A percentile compares a stretch with the other conserved stretches of the same genome.
Conservation (phyloP, 2,329 filamentous ascomycete species). For the Exophiala sideris region DNA sequence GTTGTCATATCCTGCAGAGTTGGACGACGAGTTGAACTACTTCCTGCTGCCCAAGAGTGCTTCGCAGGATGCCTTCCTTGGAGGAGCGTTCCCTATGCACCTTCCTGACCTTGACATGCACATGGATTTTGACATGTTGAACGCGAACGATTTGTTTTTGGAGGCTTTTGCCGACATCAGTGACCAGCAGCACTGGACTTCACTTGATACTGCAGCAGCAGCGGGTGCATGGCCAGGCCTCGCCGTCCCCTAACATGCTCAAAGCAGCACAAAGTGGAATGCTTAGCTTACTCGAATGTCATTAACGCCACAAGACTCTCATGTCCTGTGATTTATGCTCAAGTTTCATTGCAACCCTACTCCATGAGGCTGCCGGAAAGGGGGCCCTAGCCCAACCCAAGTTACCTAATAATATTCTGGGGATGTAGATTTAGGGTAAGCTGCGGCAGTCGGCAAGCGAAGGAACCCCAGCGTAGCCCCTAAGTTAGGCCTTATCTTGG, state of each 20-base stretch:
- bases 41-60: constrained; percentile 11
- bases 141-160: constrained; percentile 1
- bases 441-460: too few species aligned
- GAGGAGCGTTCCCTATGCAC: not conserved
- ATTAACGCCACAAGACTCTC: not conserved
- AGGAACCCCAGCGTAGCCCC: too few species aligned
- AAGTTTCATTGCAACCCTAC: too few species aligned
- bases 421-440: too few species aligned
- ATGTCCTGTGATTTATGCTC: not conserved
- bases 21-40: constrained; percentile 14
- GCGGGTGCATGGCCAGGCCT: not conserved
- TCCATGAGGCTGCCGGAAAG: too few species aligned
- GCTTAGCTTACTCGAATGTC: too few species aligned
- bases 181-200: constrained; percentile 4
- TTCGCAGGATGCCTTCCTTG: constrained; percentile 1
- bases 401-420: too few species aligned
- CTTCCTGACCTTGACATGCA: not conserved
- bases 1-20: constrained; percentile 5
- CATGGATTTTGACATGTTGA: constrained; percentile 1
- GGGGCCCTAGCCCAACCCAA: too few species aligned
- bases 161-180: not conserved
- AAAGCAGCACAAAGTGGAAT: too few species aligned
- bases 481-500: too few species aligned
- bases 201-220: not conserved
- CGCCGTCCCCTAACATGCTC: too few species aligned